phyloP scores from a whole-genome alignment of 805 yeast genomes.

The Vanderwaltozyma verrucispora region DNA sequence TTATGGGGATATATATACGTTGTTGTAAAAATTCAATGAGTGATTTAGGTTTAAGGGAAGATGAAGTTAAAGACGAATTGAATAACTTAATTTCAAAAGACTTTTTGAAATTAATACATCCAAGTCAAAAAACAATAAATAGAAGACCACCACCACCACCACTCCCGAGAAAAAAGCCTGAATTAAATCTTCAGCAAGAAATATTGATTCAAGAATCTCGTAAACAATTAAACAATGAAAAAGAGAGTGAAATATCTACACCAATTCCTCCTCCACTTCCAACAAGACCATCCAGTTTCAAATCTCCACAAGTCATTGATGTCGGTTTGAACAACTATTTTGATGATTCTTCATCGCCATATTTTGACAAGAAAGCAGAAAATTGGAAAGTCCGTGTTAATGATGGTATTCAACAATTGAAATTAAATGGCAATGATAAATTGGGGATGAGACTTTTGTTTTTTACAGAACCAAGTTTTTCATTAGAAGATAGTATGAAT shows the following conservation, averaged over 20 bases:
- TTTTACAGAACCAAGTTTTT: conserved; percentile 21
- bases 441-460: conserved; percentile 17
- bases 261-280: conserved; percentile 16
- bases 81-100: conserved; percentile 15
- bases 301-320: not conserved
- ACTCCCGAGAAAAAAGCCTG: conserved; percentile 10
- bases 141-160: conserved; percentile 27
- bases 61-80: conserved; percentile 21
- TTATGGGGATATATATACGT: conserved; percentile 70
- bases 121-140: not conserved
- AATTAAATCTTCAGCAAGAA: not conserved
- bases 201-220: not conserved
- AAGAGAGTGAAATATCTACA: not conserved
- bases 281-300: conserved; percentile 14
- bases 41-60: conserved; percentile 33
- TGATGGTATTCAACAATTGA: conserved; percentile 27
- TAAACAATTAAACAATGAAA: not conserved
- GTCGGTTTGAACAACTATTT: not conserved
- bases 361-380: conserved; percentile 40
- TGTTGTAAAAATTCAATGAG: conserved; percentile 63
- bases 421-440: conserved; percentile 5
- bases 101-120: conserved; percentile 5
- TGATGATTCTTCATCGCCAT: conserved; percentile 19
- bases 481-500: conserved; percentile 15
- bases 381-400: conserved; percentile 46